phyloP scores from a whole-genome alignment of 1,139 yeast species.

The Pichia sp. region DNA sequence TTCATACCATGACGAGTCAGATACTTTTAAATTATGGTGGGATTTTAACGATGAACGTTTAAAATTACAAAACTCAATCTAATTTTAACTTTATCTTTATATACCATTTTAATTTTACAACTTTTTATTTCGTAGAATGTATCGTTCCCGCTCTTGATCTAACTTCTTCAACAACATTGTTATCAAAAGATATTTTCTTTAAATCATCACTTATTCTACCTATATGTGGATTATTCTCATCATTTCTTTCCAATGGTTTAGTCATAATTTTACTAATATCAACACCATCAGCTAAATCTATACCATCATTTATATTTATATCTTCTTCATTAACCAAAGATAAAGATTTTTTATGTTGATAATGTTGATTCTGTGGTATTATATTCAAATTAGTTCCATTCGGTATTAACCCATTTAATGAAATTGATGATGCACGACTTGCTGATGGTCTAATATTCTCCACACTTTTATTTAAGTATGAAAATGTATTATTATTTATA shows the following conservation, averaged over 20 bases:
- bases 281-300: constrained; percentile 2
- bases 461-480: no score
- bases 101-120: no score
- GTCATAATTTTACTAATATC: not conserved
- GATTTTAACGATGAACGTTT: constrained; percentile 35
- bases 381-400: constrained; percentile 1
- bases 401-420: constrained; percentile 5
- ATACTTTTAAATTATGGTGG: constrained; percentile 39
- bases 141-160: constrained; percentile 24
- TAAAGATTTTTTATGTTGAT: constrained; percentile 3
- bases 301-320: constrained; percentile 1
- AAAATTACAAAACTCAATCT: not conserved
- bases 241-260: not conserved
- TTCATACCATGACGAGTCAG: constrained; percentile 26
- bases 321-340: constrained; percentile 1
- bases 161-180: constrained; percentile 6
- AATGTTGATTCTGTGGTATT: constrained; percentile 15
- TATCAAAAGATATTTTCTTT: not conserved
- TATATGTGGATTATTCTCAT: no score
- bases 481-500: no score
- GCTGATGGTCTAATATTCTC: not conserved
- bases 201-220: constrained; percentile 1
- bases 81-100: not conserved
- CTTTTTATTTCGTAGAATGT: constrained; percentile 4
- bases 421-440: constrained; percentile 12